Evolutionary conservation across 352 stramenopile genomes (phyloP).

Genomic region (Pythium sukuiense): DNA sequence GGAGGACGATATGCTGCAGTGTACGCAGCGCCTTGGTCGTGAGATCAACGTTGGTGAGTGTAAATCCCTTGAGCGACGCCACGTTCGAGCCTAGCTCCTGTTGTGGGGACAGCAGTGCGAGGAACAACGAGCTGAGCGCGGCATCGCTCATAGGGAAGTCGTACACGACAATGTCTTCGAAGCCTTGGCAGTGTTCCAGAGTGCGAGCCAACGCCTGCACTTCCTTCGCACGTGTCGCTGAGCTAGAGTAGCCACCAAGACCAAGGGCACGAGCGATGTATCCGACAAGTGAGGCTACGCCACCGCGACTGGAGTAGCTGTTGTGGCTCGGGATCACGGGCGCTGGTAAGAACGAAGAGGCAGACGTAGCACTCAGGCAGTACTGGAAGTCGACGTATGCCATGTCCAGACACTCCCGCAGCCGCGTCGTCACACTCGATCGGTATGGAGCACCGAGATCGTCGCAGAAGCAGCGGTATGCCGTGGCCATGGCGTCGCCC

Average conservation of each 20-base stretch:
- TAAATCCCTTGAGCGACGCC: conserved; percentile 40
- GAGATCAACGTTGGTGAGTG: conserved; percentile 51
- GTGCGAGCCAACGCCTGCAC: conserved; percentile 46
- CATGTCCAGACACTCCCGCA: conserved; percentile 47
- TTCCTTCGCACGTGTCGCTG: conserved; percentile 34
- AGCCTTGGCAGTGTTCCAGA: conserved; percentile 41
- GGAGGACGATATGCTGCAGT: conserved; percentile 55
- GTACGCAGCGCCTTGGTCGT: conserved; percentile 38
- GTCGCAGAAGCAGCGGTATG: conserved; percentile 66
- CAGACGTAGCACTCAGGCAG: conserved; percentile 34
- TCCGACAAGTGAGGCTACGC: neutral
- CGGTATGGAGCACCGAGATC: conserved; percentile 49
- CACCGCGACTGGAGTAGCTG: neutral
- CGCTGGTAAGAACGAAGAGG: conserved; percentile 18
- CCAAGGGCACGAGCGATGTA: conserved; percentile 7
- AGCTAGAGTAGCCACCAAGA: conserved; percentile 7
- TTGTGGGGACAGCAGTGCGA: conserved; percentile 38
- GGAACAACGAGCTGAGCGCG: conserved; percentile 51
- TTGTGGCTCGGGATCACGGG: conserved; percentile 12
- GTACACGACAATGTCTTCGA: conserved; percentile 50
- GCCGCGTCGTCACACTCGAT: conserved; percentile 41
- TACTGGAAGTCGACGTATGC: conserved; percentile 66
- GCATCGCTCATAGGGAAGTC: conserved; percentile 43
- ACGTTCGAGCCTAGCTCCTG: neutral
- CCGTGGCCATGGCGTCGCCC: conserved; percentile 42